phyloP scores from a whole-genome alignment of 345 rosid genomes.

The Anastatica hierochuntica region DNA sequence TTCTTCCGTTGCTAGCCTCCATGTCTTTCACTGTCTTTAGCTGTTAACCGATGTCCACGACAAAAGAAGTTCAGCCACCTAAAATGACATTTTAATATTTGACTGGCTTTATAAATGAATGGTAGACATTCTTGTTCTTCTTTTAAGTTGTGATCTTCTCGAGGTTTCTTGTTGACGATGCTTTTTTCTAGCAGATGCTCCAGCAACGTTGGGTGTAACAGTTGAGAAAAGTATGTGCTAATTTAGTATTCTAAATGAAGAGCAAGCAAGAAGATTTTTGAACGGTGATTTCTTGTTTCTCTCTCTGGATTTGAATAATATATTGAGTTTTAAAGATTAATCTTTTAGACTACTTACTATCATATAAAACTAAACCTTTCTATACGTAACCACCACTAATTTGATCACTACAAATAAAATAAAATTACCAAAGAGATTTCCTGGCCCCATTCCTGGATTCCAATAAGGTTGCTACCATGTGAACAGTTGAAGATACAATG shows the following conservation, averaged over 20 bases:
- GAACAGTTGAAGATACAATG: not conserved
- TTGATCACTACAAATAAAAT: conserved; percentile 11
- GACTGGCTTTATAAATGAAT: conserved; percentile 11
- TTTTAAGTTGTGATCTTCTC: conserved; percentile 20
- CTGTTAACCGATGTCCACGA: conserved; percentile 22
- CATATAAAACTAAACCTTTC: conserved; percentile 9
- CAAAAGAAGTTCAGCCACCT: conserved; percentile 29
- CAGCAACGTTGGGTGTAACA: conserved; percentile 43
- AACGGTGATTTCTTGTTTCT: conserved; percentile 22
- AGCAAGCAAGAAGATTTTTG: conserved; percentile 27
- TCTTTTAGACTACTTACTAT: conserved; percentile 20
- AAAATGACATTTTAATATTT: conserved; percentile 21
- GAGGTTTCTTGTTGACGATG: conserved; percentile 23
- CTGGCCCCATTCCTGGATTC: conserved; percentile 11
- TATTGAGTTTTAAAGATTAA: conserved; percentile 7
- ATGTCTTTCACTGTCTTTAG: conserved; percentile 16
- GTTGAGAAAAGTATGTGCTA: conserved; percentile 47
- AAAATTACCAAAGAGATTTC: conserved; percentile 17
- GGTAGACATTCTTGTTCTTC: conserved; percentile 19
- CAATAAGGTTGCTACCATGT: conserved; percentile 19
- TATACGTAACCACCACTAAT: conserved; percentile 8
- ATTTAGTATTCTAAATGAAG: conserved; percentile 23
- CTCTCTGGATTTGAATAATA: conserved; percentile 13
- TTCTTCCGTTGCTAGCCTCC: conserved; percentile 2
- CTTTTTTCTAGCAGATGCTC: conserved; percentile 17